Evolutionary conservation across 352 stramenopile species (phyloP).

Genomic region (Globisporangium takayamanum): DNA sequence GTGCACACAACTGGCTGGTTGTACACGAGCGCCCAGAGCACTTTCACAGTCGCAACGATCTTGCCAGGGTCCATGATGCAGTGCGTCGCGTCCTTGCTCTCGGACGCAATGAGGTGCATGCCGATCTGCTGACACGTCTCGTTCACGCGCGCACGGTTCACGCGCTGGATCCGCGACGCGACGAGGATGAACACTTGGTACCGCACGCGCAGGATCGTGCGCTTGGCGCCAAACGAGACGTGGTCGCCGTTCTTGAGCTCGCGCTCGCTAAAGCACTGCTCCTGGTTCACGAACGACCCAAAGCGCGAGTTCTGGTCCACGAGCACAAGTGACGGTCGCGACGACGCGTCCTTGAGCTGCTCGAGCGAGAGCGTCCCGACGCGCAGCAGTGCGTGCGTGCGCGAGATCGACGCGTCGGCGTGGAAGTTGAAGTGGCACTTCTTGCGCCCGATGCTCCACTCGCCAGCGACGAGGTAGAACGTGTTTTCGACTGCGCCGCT

Average conservation of each 20-base stretch:
- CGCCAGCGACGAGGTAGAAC: constrained; percentile 76
- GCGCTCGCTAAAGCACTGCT: constrained; percentile 45
- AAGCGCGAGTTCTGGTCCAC: constrained; percentile 82
- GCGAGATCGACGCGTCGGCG: constrained; percentile 76
- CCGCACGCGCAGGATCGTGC: constrained; percentile 69
- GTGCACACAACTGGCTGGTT: constrained; percentile 80
- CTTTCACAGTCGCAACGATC: constrained; percentile 79
- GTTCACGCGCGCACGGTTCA: constrained; percentile 52
- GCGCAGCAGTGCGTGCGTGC: constrained; percentile 63
- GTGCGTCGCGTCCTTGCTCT: constrained; percentile 67
- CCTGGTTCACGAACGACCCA: constrained; percentile 81
- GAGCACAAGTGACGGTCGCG: constrained; percentile 61
- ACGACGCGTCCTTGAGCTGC: constrained; percentile 49
- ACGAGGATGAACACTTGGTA: constrained; percentile 81
- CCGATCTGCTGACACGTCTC: constrained; percentile 73
- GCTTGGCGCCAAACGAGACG: constrained; percentile 81
- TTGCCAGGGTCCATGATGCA: constrained; percentile 82
- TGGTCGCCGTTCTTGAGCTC: constrained; percentile 59
- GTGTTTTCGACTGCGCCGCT: constrained; percentile 38
- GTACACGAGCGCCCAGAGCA: constrained; percentile 82
- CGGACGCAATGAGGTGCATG: constrained; percentile 62
- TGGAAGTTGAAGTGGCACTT: constrained; percentile 84
- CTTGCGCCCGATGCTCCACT: constrained; percentile 82
- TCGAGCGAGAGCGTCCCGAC: constrained; percentile 55
- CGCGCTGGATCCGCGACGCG: constrained; percentile 59